Evolutionary conservation across 108 stramenopile species (phyloP).

Genomic region (Nannochloropsis gaditana): DNA sequence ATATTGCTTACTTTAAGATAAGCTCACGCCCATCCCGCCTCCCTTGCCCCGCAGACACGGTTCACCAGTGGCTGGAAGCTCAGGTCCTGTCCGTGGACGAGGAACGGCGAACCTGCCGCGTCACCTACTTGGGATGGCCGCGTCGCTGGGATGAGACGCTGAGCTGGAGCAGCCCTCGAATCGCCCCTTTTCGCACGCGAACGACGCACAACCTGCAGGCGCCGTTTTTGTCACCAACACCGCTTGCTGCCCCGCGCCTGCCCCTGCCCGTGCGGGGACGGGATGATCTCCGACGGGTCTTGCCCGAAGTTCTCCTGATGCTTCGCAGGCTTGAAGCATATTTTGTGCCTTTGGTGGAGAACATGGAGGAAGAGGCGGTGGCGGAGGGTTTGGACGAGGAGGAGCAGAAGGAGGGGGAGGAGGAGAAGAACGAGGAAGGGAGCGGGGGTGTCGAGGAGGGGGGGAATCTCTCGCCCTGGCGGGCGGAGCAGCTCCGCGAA

Average conservation of each 20-base stretch:
- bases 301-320: constrained; percentile 50
- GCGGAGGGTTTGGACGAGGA: not conserved
- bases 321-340: not conserved
- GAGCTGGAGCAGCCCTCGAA: not conserved
- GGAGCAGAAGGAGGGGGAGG: constrained; percentile 10
- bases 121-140: constrained; percentile 99
- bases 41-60: constrained; percentile 63
- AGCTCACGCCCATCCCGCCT: not conserved
- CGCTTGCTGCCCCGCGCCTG: constrained; percentile 25
- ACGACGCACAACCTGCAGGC: constrained; percentile 13
- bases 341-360: constrained; percentile 40
- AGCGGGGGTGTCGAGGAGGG: not conserved
- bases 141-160: constrained; percentile 83
- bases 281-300: constrained; percentile 45
- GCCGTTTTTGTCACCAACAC: constrained; percentile 23
- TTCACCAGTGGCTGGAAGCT: constrained; percentile 93
- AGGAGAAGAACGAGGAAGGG: not conserved
- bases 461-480: constrained; percentile 28
- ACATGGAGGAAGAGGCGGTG: not conserved
- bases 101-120: constrained; percentile 55
- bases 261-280: constrained; percentile 45
- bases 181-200: constrained; percentile 40
- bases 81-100: constrained; percentile 76
- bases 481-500: constrained; percentile 25
- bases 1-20: not conserved